A percentile compares a stretch with the other conserved stretches of the same genome.
Evolutionary conservation across 768 basidiomycete genomes (phyloP).

Genomic region (Tulasnella sp.): DNA sequence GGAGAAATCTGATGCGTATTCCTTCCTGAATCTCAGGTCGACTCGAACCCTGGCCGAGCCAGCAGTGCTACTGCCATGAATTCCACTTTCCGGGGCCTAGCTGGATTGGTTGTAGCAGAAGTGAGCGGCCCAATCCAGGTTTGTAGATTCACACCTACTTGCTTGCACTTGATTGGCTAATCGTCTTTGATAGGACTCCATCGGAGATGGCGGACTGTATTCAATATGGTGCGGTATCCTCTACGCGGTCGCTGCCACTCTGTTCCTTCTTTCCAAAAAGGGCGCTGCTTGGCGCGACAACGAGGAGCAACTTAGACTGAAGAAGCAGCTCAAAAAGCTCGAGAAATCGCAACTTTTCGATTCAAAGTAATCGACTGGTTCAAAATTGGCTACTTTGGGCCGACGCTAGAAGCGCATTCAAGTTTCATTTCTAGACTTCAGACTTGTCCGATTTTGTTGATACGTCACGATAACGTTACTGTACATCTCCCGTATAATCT

Average conservation of each 20-base stretch:
- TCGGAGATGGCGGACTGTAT: constrained; percentile 78
- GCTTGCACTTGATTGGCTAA: background rate
- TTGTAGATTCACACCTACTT: constrained; percentile 20
- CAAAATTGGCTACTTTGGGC: no score
- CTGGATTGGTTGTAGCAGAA: constrained; percentile 63
- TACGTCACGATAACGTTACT: no score
- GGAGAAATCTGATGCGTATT: background rate
- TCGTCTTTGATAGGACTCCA: constrained; percentile 40
- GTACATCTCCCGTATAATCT: no score
- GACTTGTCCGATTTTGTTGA: no score
- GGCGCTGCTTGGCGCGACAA: constrained; percentile 52
- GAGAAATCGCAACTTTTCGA: background rate
- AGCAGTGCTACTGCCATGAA: constrained; percentile 66
- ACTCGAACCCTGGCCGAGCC: constrained; percentile 75
- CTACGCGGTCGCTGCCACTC: constrained; percentile 44
- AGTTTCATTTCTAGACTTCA: no score
- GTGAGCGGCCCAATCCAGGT: constrained; percentile 67
- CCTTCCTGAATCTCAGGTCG: constrained; percentile 31
- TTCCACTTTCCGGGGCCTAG: constrained; percentile 61
- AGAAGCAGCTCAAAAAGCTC: background rate
- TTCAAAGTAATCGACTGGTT: background rate
- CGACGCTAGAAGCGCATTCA: no score
- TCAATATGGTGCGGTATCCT: constrained; percentile 56
- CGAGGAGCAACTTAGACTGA: constrained; percentile 40
- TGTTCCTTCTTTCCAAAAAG: constrained; percentile 53